Evolutionary conservation across 331 rosid species (phyloP), one percentile per base, ranked within the genome.

Genomic region (Dryas integrifolia): DNA sequence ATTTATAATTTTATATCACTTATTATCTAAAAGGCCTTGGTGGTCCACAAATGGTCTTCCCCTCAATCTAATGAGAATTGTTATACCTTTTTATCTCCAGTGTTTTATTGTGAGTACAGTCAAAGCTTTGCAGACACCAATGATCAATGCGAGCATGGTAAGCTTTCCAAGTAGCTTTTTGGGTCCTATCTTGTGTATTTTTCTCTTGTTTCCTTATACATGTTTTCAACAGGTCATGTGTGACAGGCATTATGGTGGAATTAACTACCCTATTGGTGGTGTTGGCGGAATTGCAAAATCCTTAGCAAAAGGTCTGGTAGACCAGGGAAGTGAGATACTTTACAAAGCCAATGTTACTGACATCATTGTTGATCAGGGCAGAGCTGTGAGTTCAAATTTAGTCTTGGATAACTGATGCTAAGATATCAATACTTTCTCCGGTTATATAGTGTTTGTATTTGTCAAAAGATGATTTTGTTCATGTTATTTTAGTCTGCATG

Each of bases 111-210:
- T 89, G 85, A 94, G 97, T 85, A 91, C 98, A 4, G 96, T 94
- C 81, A 94, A 94, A 7, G 96, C 90, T 74, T 80, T 94, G 85
- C 96, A 88, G 78, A 94, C 98, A 24, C 97, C 98, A 79, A 94
- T 91, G 97, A 94, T 94, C 83, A 94, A 94, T 82, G 98, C 98
- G 46, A 83, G 92, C 92, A 88, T 91, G 97, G 97, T 94, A 80
- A 82, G 75, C 50, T 82, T 60, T 59, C 68, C 52, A 63, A 58
- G 43, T 69, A 43, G 21, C 30, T 58, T 57, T 70, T 74, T 46
- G 16, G 49, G 45, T 13, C 41, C 35, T 75, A 45, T 76, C 59
- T 16, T 67, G 10, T 77, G 55, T 77, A 13, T 68, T 75, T 48
- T 70, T 57, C 16, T 67, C 76, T 58, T 59, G 82, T 49, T 65